These are phyloP conservation scores for Polysphondylium violaceum DNA, from an alignment of 78 protist genomes.

Conservation along the genomic window DNA sequence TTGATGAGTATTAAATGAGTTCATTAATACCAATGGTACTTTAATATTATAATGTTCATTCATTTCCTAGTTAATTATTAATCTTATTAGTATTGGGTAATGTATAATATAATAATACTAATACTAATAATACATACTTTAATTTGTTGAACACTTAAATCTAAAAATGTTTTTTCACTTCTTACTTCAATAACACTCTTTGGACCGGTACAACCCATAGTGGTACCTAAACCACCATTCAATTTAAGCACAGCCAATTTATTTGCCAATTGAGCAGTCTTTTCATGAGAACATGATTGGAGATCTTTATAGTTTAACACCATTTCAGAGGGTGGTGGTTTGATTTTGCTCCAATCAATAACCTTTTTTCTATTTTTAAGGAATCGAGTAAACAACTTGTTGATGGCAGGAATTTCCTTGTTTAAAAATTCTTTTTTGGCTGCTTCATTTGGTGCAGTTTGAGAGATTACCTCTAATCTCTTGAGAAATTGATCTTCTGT, in stretches of 20 bases:
- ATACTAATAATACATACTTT: constrained; percentile 28
- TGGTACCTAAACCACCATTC: constrained; percentile 99
- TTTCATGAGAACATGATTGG: constrained; percentile 33
- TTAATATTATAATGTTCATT: constrained; percentile 75
- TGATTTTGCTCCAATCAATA: constrained; percentile 82
- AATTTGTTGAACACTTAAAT: constrained; percentile 94
- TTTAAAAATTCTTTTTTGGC: constrained; percentile 48
- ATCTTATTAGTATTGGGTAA: too few species aligned
- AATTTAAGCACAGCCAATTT: constrained; percentile 94
- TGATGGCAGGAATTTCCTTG: constrained; percentile 61
- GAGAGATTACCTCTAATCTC: constrained; percentile 19
- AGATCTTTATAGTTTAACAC: constrained; percentile 66
- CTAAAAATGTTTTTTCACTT: constrained; percentile 93
- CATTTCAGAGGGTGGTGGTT: constrained; percentile 71
- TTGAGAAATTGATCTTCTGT: constrained; percentile 39
- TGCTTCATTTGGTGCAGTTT: constrained; percentile 66
- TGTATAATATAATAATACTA: too few species aligned
- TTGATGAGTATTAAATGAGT: constrained; percentile 97
- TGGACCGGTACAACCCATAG: constrained; percentile 99
- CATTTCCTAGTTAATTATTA: constrained; percentile 54
- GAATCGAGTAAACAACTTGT: constrained; percentile 70
- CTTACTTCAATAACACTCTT: constrained; percentile 94
- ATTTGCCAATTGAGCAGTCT: constrained; percentile 59
- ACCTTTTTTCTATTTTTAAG: constrained; percentile 78
- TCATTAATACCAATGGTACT: constrained; percentile 97